Percentiles rank a stretch among this genome's conserved stretches.
phyloP scores from a whole-genome alignment of 1,284 basidiomycete genomes.

The Xerocomus minutiporus region DNA sequence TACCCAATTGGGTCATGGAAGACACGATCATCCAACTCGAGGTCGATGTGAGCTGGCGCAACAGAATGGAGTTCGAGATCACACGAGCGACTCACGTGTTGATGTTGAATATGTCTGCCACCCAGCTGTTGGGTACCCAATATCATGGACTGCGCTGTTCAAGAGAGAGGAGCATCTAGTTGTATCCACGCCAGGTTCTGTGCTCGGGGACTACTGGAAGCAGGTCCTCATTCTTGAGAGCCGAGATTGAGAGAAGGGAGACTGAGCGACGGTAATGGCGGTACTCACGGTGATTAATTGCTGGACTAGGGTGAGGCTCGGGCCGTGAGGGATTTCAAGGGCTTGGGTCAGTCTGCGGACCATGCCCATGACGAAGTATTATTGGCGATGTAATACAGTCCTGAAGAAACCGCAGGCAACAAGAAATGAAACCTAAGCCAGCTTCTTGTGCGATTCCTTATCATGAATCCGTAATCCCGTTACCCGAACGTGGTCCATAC shows the following conservation, averaged over 20 bases:
- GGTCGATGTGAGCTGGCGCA: not conserved
- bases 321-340: conserved; percentile 50
- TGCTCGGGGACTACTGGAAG: conserved; percentile 55
- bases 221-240: conserved; percentile 58
- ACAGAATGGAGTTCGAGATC: not conserved
- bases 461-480: not conserved
- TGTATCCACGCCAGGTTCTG: conserved; percentile 56
- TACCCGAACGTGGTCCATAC: not conserved
- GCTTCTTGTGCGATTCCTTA: conserved; percentile 7
- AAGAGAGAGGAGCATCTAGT: conserved; percentile 33
- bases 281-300: conserved; percentile 50
- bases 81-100: conserved; percentile 55
- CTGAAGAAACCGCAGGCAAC: conserved; percentile 2
- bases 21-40: conserved; percentile 70
- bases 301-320: conserved; percentile 45
- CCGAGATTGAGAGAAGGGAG: conserved; percentile 15
- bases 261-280: conserved; percentile 3
- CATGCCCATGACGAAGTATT: conserved; percentile 19
- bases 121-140: conserved; percentile 50
- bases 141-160: not conserved
- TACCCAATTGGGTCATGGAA: conserved; percentile 69
- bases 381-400: conserved; percentile 2
- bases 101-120: conserved; percentile 78
- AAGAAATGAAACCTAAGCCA: not conserved
- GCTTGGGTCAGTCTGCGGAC: conserved; percentile 22